These are phyloP conservation scores for Thelonectria olida DNA, from an alignment of 2,329 filamentous ascomycete genomes.

Conservation along the genomic window DNA sequence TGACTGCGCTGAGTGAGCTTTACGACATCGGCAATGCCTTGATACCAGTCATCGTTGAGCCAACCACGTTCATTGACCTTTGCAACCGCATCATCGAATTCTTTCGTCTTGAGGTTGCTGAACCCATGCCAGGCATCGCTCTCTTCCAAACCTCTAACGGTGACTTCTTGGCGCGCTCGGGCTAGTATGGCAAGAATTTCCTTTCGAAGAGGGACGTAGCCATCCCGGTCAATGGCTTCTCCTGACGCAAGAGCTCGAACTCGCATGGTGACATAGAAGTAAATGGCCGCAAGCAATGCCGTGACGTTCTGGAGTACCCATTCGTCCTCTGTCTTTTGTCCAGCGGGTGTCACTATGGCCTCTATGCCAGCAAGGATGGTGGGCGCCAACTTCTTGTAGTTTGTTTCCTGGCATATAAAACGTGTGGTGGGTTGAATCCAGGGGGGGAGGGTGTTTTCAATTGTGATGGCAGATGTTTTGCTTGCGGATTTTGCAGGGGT, in stretches of 20 bases:
- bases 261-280: constrained; percentile 66
- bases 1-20: constrained; percentile 44
- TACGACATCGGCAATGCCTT: constrained; percentile 65
- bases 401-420: constrained; percentile 68
- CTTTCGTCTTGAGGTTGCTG: constrained; percentile 57
- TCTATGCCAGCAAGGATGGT: constrained; percentile 81
- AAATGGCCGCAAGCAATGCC: constrained; percentile 67
- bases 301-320: constrained; percentile 60
- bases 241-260: constrained; percentile 53
- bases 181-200: constrained; percentile 55
- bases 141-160: constrained; percentile 50
- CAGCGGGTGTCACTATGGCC: constrained; percentile 56
- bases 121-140: constrained; percentile 64
- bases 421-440: constrained; percentile 79
- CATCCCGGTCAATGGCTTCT: constrained; percentile 50
- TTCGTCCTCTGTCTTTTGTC: constrained; percentile 56
- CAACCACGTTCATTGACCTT: constrained; percentile 65
- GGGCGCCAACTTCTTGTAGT: constrained; percentile 69
- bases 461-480: constrained; percentile 37
- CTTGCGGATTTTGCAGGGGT: constrained; percentile 56
- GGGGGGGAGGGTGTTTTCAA: constrained; percentile 56
- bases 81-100: constrained; percentile 70
- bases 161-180: constrained; percentile 53
- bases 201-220: constrained; percentile 57
- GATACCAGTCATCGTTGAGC: constrained; percentile 72